phyloP scores from a whole-genome alignment of 2,329 filamentous ascomycete genomes.

The Pseudogymnoascus sp. region DNA sequence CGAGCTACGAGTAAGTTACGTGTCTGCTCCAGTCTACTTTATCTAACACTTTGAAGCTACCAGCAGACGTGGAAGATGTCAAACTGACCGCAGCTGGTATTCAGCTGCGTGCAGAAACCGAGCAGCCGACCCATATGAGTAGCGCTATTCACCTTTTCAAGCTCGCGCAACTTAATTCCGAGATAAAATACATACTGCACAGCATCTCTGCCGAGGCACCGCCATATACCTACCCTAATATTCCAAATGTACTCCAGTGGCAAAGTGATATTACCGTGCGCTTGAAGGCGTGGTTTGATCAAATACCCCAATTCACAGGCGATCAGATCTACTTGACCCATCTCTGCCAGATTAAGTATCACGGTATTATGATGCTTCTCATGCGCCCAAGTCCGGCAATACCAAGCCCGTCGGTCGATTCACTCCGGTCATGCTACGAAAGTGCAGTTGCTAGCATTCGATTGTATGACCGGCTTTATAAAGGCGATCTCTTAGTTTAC shows the following conservation, averaged over 20 bases:
- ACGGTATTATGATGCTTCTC: constrained; percentile 42
- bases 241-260: constrained; percentile 40
- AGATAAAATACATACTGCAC: constrained; percentile 51
- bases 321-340: constrained; percentile 22
- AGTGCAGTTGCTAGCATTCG: constrained; percentile 37
- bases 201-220: constrained; percentile 43
- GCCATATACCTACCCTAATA: constrained; percentile 41
- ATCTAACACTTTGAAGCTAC: constrained; percentile 13
- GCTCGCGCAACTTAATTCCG: constrained; percentile 43
- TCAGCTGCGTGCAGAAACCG: constrained; percentile 7
- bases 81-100: constrained; percentile 15
- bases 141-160: constrained; percentile 44
- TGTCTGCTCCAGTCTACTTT: background rate
- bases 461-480: constrained; percentile 38
- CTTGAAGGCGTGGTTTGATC: constrained; percentile 35
- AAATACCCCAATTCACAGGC: constrained; percentile 28
- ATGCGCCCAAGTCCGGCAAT: constrained; percentile 46
- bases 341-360: constrained; percentile 40
- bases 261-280: constrained; percentile 36
- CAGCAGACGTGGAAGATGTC: constrained; percentile 19
- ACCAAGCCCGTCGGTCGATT: constrained; percentile 37
- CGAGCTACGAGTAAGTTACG: constrained; percentile 39
- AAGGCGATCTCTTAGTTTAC: constrained; percentile 38
- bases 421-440: constrained; percentile 36
- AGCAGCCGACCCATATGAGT: constrained; percentile 29